A percentile compares a stretch with the other conserved stretches of the same genome.
Conservation (phyloP, 2,329 filamentous ascomycete species). For the Alternaria novae-zelandiae region DNA sequence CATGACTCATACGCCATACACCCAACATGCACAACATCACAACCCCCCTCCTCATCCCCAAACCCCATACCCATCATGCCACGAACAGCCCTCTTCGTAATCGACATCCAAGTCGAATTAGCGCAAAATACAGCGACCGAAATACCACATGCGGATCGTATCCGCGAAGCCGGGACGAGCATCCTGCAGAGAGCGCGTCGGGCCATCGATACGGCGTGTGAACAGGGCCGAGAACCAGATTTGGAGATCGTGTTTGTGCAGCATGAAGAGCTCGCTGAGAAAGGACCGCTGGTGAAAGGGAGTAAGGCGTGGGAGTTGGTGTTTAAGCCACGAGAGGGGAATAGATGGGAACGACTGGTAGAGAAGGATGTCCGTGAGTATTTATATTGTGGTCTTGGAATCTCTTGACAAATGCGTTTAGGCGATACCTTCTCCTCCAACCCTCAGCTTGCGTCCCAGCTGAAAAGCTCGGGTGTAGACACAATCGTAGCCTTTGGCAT, state of each 20-base stretch:
- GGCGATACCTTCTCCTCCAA: not conserved
- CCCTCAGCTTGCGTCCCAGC: not conserved
- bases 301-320: not conserved
- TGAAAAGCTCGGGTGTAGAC: not conserved
- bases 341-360: not conserved
- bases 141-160: not conserved
- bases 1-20: not conserved
- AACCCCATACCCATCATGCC: not conserved
- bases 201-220: not conserved
- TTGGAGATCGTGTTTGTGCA: not conserved
- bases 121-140: not conserved
- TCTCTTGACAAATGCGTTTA: not conserved
- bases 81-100: not conserved
- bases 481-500: slow-evolving; percentile 16
- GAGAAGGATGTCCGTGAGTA: not conserved
- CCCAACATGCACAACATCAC: not conserved
- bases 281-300: not conserved
- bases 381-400: too few species aligned
- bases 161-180: not conserved
- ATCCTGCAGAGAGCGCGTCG: not conserved
- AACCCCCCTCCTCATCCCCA: not conserved
- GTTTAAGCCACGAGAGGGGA: not conserved
- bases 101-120: not conserved
- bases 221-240: not conserved
- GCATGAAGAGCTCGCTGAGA: not conserved